These are phyloP conservation scores for Dryas octopetala DNA, from an alignment of 306 rosid species.

Conservation along the genomic window DNA sequence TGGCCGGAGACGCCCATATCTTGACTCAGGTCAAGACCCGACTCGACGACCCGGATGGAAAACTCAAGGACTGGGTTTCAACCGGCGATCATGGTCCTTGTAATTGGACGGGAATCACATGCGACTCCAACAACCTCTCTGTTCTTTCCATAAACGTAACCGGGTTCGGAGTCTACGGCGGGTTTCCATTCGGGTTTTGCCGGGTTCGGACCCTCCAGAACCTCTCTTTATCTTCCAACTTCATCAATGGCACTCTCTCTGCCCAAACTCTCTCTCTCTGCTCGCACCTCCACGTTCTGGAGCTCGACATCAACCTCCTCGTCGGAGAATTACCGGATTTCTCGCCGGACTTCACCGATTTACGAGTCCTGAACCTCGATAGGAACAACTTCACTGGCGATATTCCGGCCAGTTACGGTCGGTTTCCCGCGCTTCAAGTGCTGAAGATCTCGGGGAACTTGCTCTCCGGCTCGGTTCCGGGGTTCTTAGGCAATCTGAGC, in stretches of 20 bases:
- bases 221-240: constrained; percentile 39
- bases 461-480: constrained; percentile 59
- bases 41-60: constrained; percentile 49
- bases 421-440: constrained; percentile 33
- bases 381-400: constrained; percentile 66
- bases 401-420: constrained; percentile 58
- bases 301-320: constrained; percentile 48
- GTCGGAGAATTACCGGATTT: constrained; percentile 68
- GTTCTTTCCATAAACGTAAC: constrained; percentile 55
- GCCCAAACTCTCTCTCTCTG: constrained; percentile 48
- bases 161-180: constrained; percentile 37
- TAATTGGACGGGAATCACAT: constrained; percentile 68
- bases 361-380: constrained; percentile 50
- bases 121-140: constrained; percentile 35
- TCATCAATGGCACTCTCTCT: constrained; percentile 44
- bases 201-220: constrained; percentile 55
- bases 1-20: constrained; percentile 41
- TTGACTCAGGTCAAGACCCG: constrained; percentile 55
- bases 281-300: constrained; percentile 50
- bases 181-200: constrained; percentile 64
- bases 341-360: constrained; percentile 29
- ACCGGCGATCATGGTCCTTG: constrained; percentile 40
- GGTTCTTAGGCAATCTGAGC: constrained; percentile 57
- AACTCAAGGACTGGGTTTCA: constrained; percentile 50
- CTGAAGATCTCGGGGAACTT: constrained; percentile 44